A percentile compares a stretch with the other conserved stretches of the same genome.
These are phyloP conservation scores for Trichoderma sp. DNA, from an alignment of 2,329 filamentous ascomycete species.

Conservation along the genomic window DNA sequence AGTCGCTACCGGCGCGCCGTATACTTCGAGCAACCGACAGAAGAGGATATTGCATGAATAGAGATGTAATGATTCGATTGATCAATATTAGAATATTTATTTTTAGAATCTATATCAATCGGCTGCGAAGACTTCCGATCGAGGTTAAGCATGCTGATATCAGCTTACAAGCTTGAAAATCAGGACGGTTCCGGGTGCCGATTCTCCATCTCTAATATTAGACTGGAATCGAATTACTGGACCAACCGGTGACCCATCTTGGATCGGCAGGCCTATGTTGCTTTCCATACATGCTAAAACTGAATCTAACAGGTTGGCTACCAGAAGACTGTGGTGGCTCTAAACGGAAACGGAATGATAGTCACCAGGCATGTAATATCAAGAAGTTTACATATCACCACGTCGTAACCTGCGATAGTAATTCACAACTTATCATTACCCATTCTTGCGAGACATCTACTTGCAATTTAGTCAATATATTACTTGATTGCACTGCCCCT, in stretches of 20 bases:
- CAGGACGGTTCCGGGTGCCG: background rate
- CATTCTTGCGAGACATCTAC: background rate
- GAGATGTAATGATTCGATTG: background rate
- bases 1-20: background rate
- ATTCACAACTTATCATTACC: background rate
- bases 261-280: background rate
- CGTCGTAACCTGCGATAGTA: background rate
- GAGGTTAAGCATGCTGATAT: background rate
- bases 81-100: background rate
- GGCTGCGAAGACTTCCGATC: background rate
- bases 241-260: background rate
- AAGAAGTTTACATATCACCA: background rate
- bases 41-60: background rate
- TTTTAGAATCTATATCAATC: background rate
- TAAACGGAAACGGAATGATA: background rate
- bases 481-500: background rate
- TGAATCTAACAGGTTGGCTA: background rate
- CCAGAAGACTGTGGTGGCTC: background rate
- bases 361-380: background rate
- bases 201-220: background rate
- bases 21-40: background rate
- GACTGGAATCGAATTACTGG: background rate
- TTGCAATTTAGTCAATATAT: background rate
- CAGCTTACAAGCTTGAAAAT: slow-evolving; percentile 8
- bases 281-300: background rate